Evolutionary conservation across 176 grass and related monocot species (phyloP).

Genomic region (Aegilops bicornis): DNA sequence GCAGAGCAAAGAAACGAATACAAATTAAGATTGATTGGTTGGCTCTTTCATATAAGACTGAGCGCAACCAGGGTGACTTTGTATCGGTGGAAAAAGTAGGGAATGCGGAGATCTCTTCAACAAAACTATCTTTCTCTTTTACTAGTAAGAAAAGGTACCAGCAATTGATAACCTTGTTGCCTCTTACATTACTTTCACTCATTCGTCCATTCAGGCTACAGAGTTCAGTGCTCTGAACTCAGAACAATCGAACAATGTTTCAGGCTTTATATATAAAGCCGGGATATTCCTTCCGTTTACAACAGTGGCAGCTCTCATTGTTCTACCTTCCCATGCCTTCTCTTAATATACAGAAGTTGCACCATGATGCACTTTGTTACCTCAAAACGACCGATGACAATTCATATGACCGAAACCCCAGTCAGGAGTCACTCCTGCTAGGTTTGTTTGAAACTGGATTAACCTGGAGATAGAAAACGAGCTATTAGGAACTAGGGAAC

Average conservation of each 20-base stretch:
- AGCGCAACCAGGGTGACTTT: neutral
- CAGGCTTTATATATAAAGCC: no score
- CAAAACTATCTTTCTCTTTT: neutral
- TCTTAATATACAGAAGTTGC: neutral
- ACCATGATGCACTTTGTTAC: constrained; percentile 16
- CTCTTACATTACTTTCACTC: neutral
- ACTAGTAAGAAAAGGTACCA: neutral
- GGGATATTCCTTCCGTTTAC: no score
- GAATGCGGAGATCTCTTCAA: neutral
- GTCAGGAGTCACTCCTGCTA: constrained; percentile 60
- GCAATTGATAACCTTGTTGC: neutral
- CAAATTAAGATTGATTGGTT: neutral
- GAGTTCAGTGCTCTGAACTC: no score
- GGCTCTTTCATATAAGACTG: neutral
- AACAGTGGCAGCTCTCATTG: neutral
- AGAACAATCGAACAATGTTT: neutral
- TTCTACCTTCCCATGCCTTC: neutral
- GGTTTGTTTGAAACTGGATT: constrained; percentile 72
- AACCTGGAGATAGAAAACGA: constrained; percentile 36
- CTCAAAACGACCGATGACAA: neutral
- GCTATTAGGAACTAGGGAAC: neutral
- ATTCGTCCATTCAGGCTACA: neutral
- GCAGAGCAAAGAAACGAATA: constrained; percentile 16
- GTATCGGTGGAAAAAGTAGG: neutral
- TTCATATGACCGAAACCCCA: neutral